phyloP scores from a whole-genome alignment of 306 rosid genomes.

The Luffa aegyptiaca region DNA sequence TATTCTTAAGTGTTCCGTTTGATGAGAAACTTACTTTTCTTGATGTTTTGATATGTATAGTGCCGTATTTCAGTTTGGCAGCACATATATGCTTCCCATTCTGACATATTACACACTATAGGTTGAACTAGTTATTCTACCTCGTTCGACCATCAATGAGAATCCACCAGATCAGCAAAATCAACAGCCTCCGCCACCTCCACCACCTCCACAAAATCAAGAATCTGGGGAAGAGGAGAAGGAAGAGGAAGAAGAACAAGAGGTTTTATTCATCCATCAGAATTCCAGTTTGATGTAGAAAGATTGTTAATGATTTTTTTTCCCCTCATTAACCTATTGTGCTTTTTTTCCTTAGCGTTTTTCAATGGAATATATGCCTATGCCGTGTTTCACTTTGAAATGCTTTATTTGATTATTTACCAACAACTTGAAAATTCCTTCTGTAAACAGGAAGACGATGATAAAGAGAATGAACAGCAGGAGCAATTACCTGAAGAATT shows the following conservation, averaged over 20 bases:
- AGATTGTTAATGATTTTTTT: background rate
- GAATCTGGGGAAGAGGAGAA: slow-evolving; percentile 76
- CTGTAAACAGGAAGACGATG: slow-evolving; percentile 49
- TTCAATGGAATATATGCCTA: background rate
- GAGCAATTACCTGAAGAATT: slow-evolving; percentile 92
- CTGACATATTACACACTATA: slow-evolving; percentile 30
- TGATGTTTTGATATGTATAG: background rate
- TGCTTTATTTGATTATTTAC: slow-evolving; percentile 7
- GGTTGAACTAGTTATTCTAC: slow-evolving; percentile 95
- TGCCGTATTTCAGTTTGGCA: background rate
- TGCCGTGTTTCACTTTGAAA: background rate
- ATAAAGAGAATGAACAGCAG: slow-evolving; percentile 76
- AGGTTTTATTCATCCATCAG: slow-evolving; percentile 34
- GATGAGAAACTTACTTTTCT: background rate
- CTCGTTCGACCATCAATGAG: slow-evolving; percentile 65
- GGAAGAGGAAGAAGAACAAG: slow-evolving; percentile 83
- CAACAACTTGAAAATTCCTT: slow-evolving; percentile 13
- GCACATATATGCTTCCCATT: background rate
- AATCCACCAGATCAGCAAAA: slow-evolving; percentile 89
- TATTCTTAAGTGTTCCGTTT: background rate
- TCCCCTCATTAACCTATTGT: background rate
- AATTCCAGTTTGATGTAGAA: background rate
- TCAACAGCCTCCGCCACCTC: slow-evolving; percentile 97
- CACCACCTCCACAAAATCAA: slow-evolving; percentile 95
- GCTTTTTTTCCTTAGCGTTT: background rate